Base-by-base conservation (phyloP, 805 yeast species). In the Saccharomycopsis lassenensis region DNA sequence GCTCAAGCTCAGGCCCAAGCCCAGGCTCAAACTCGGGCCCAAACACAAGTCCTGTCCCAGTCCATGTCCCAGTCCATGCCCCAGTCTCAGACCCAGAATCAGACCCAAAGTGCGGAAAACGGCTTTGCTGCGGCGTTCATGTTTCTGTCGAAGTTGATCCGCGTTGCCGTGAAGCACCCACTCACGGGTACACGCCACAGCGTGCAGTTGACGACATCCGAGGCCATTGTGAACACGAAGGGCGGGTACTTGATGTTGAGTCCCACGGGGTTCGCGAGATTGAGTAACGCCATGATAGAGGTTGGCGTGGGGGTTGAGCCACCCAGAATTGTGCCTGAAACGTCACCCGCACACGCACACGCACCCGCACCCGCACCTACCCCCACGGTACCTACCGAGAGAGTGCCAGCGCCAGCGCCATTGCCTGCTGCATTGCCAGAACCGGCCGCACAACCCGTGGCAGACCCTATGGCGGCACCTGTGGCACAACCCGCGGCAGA, bases 191-290 rank as follows among this genome's bases (percentile, higher is more conserved):
- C 48, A 2, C 43, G 39, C n/a, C 29, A 33, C 14, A 29, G 29
- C 5, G 48, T 51, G 1, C 20, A n/a, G 8, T 38, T 54, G 6
- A 49, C 56, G 2, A 35, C 51, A 2, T 45, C 51, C 1, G 52
- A 54, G 29, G 49, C 37, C 0, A 46, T 52, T 1, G 12, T 39
- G 4, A 52, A 54, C 24, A 42, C 51, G 3, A 19, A 29, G 2
- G 36, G 34, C n/a, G 51, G 52, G 2, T 53, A 52, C 38, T 15
- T 52, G 6, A 49, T 55, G 55, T 19, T 54, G 1, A 49, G 46
- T 5, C 52, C 51, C 5, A 34, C 56, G 2, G 58, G 57, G 0
- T 33, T 41, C 12, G 52, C 56, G 1, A 45, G 43, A 24, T 19
- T 54, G 11, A 28, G 20, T n/a, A n/a, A n/a, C n/a, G n/a, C n/a